Conservation (phyloP, 768 basidiomycete genomes). For the Hebeloma cylindrosporum region DNA sequence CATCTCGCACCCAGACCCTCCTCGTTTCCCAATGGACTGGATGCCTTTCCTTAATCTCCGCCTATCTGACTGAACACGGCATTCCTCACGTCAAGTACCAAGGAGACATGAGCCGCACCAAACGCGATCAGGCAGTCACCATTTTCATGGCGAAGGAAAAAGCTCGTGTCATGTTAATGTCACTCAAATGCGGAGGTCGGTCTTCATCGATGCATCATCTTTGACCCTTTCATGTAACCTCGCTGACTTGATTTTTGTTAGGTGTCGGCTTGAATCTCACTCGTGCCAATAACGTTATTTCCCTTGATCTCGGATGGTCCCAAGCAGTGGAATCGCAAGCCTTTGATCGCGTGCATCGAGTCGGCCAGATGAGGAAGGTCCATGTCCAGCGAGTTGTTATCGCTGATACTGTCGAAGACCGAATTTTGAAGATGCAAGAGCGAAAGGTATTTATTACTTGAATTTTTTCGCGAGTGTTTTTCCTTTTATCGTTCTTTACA, state of each 20-base stretch:
- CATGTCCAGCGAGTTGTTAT: conserved; percentile 58
- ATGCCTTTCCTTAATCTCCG: conserved; percentile 61
- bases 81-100: conserved; percentile 63
- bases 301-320: conserved; percentile 64
- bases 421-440: conserved; percentile 65
- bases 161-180: conserved; percentile 61
- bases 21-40: conserved; percentile 73
- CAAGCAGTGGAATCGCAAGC: conserved; percentile 63
- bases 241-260: conserved; percentile 13
- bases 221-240: neutral
- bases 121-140: conserved; percentile 55
- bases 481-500: conserved; percentile 12
- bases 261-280: conserved; percentile 59
- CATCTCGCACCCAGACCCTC: conserved; percentile 40
- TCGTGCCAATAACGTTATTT: conserved; percentile 63
- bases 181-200: conserved; percentile 59
- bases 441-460: conserved; percentile 44
- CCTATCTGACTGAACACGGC: conserved; percentile 53
- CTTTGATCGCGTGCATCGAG: conserved; percentile 58
- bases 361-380: conserved; percentile 55
- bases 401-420: conserved; percentile 62
- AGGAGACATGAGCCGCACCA: conserved; percentile 54
- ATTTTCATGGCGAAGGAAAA: conserved; percentile 63
- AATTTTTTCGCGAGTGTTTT: neutral
- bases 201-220: neutral